Evolutionary conservation across 306 rosid species (phyloP), one percentile per base, ranked within the genome.

Genomic region (Herpetospermum pedunculosum): DNA sequence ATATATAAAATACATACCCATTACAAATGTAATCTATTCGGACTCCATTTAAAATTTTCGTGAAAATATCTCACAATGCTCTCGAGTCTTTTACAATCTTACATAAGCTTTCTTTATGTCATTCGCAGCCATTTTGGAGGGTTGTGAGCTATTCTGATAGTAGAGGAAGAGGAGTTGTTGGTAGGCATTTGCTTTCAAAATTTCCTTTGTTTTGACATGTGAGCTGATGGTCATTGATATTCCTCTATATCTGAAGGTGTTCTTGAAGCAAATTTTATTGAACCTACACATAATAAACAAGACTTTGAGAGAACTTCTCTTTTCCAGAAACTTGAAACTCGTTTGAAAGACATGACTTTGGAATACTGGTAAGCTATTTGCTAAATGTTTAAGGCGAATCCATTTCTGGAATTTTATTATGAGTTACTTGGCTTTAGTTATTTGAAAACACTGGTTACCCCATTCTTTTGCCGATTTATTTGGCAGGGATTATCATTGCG

Each of bases 271-370:
- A 86, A 91, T 84, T 91, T 91, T 84, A 67, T 91, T 64, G 86
- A 91, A 82, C 99, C 99, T 4, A 82, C 95, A 21, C 99, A 94
- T 82, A 86, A 89, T 78, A 94, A 94, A 81, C 99, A 94, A 85
- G 99, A 94, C 81, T 94, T 94, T 73, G 99, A 94, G 85, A 89
- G 81, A 85, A 91, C 96, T 77, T 82, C 92, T 47, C 76, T 94
- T 77, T 91, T 89, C 78, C 97, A 86, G 84, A 94, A 89, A 85
- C 95, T 94, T 79, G 96, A 89, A 87, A 74, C 1, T 37, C 97
- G 99, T 29, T 85, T 94, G 80, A 94, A 84, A 82, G 88, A 84
- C 25, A 91, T 91, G 99, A 88, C 96, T 6, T 83, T 84, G 88
- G 99, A 94, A 76, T 94, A 91, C 83, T 94, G 97, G 99, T 89